Conservation (phyloP, 1,284 basidiomycete species). For the Sparassis latifolia region DNA sequence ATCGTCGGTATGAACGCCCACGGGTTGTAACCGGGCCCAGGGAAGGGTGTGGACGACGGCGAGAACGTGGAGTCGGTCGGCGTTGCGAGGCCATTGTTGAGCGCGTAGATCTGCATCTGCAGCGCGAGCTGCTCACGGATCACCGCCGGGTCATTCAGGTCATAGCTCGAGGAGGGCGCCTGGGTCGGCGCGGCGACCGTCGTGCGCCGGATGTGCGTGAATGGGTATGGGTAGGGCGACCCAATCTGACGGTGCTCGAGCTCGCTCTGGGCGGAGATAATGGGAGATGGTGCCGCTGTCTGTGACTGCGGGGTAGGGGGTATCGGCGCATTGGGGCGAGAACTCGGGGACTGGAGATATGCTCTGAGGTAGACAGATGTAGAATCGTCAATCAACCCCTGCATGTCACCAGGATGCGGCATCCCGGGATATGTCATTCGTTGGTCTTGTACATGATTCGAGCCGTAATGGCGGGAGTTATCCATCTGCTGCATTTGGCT, state of each 20-base stretch:
- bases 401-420: conserved; percentile 41
- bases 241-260: conserved; percentile 41
- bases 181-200: conserved; percentile 33
- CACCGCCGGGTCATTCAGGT: conserved; percentile 42
- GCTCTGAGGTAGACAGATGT: conserved; percentile 51
- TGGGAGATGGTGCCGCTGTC: conserved; percentile 60
- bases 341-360: conserved; percentile 41
- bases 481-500: conserved; percentile 14
- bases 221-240: conserved; percentile 73
- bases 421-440: conserved; percentile 17
- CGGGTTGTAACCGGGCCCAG: conserved; percentile 49
- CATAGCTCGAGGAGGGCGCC: conserved; percentile 39
- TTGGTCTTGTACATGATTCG: conserved; percentile 12
- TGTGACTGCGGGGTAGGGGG: conserved; percentile 71
- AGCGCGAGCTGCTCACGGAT: conserved; percentile 63
- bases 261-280: conserved; percentile 37
- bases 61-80: conserved; percentile 67
- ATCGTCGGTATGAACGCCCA: conserved; percentile 58
- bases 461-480: conserved; percentile 10
- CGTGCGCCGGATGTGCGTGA: conserved; percentile 56
- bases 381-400: conserved; percentile 48
- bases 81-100: conserved; percentile 53
- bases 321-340: conserved; percentile 63
- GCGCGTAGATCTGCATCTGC: conserved; percentile 72
- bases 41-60: conserved; percentile 65